Evolutionary conservation across 1,284 basidiomycete genomes (phyloP).

Genomic region (Marasmius fiardii): DNA sequence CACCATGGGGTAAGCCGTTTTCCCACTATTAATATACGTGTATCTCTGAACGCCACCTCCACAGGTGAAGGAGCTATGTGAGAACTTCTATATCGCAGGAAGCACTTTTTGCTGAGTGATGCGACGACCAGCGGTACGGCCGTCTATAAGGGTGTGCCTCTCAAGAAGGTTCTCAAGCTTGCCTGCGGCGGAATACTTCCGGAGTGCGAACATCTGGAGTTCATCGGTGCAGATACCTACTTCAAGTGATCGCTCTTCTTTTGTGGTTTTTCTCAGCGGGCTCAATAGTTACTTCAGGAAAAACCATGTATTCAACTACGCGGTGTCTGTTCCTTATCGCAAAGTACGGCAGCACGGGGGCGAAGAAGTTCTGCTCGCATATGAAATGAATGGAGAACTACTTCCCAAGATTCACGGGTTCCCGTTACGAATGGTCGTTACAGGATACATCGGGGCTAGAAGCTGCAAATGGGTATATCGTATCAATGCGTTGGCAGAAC

Average conservation of each 20-base stretch:
- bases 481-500: slow-evolving; percentile 47
- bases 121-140: slow-evolving; percentile 31
- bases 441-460: slow-evolving; percentile 58
- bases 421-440: slow-evolving; percentile 50
- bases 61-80: slow-evolving; percentile 53
- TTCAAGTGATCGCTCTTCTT: slow-evolving; percentile 40
- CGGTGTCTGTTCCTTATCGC: slow-evolving; percentile 51
- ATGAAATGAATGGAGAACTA: slow-evolving; percentile 57
- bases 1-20: slow-evolving; percentile 38
- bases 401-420: slow-evolving; percentile 54
- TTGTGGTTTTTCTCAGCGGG: neutral
- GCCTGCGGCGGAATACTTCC: slow-evolving; percentile 49
- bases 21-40: neutral
- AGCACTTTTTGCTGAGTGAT: neutral
- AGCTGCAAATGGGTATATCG: slow-evolving; percentile 56
- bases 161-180: slow-evolving; percentile 51
- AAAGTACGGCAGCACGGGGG: slow-evolving; percentile 40
- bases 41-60: neutral
- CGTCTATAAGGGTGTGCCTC: slow-evolving; percentile 45
- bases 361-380: slow-evolving; percentile 55
- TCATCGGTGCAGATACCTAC: slow-evolving; percentile 56
- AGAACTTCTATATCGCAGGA: slow-evolving; percentile 10
- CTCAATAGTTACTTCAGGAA: slow-evolving; percentile 29
- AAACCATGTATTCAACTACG: slow-evolving; percentile 48
- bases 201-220: slow-evolving; percentile 50